Percentiles rank a stretch among this genome's conserved stretches.
phyloP scores from a whole-genome alignment of 352 stramenopile genomes.

The Blastocystis sp. region DNA sequence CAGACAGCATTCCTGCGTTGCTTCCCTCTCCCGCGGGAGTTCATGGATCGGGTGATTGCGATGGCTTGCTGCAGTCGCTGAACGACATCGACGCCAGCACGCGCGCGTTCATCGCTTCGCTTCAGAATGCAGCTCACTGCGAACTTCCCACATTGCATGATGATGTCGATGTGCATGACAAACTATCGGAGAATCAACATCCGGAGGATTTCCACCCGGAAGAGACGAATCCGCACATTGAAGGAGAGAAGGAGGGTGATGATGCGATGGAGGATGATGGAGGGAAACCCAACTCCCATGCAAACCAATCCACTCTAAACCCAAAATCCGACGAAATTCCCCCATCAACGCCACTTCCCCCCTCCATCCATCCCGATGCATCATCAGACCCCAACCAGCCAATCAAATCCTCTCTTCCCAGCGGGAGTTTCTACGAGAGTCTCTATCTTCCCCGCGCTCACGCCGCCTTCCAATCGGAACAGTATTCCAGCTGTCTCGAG shows the following conservation, averaged over 20 bases:
- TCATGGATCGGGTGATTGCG: not conserved
- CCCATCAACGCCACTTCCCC: not conserved
- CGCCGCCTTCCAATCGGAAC: not conserved
- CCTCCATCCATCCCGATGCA: too few relatives aligned
- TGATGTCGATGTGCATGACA: too few relatives aligned
- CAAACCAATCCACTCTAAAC: not conserved
- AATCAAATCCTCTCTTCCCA: too few relatives aligned
- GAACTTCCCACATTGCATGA: too few relatives aligned
- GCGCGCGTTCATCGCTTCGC: not conserved
- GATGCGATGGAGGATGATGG: too few relatives aligned
- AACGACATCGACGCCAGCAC: not conserved
- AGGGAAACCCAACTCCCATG: not conserved
- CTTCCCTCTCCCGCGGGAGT: not conserved
- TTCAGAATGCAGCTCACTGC: not conserved
- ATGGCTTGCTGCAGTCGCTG: not conserved
- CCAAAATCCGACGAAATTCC: not conserved
- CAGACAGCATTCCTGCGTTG: not conserved
- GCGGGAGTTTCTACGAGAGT: not conserved
- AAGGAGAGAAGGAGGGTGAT: too few relatives aligned
- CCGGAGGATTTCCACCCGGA: too few relatives aligned
- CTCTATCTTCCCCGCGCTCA: not conserved
- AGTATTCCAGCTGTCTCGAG: conserved; percentile 12
- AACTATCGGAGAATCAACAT: too few relatives aligned
- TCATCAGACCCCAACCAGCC: too few relatives aligned
- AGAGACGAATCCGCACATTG: too few relatives aligned